These are phyloP conservation scores for Aspergillus nidulans DNA, from an alignment of 495 filamentous ascomycete species.

Conservation along the genomic window DNA sequence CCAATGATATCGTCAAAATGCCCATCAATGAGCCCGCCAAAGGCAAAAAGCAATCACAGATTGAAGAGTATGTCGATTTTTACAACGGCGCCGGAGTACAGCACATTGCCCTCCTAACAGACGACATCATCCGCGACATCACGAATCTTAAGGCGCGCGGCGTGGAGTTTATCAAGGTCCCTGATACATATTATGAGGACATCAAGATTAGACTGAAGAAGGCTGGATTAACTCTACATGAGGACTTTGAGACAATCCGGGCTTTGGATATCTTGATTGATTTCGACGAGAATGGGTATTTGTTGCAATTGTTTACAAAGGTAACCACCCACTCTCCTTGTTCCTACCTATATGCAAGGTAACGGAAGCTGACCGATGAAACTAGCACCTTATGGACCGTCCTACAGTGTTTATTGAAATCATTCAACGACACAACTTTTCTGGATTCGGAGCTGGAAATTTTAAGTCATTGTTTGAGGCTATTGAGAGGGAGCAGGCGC, in stretches of 20 bases:
- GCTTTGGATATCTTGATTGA: constrained; percentile 80
- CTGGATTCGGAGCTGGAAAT: constrained; percentile 90
- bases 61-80: constrained; percentile 89
- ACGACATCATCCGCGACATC: constrained; percentile 72
- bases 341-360: neutral
- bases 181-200: constrained; percentile 73
- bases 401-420: constrained; percentile 95
- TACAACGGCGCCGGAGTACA: constrained; percentile 84
- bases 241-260: constrained; percentile 71
- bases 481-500: constrained; percentile 82
- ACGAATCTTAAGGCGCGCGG: constrained; percentile 69
- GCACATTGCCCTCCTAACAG: constrained; percentile 80
- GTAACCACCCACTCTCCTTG: constrained; percentile 28
- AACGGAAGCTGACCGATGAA: neutral
- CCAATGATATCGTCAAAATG: constrained; percentile 86
- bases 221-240: constrained; percentile 51
- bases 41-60: constrained; percentile 81
- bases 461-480: constrained; percentile 92
- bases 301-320: constrained; percentile 84
- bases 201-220: constrained; percentile 63
- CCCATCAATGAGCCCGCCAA: constrained; percentile 93
- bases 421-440: constrained; percentile 81
- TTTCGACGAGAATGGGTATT: constrained; percentile 84
- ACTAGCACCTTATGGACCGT: constrained; percentile 76
- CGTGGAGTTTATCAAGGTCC: constrained; percentile 85